Percentiles rank a stretch among this genome's conserved stretches.
Evolutionary conservation across 116 monocot species (phyloP).

Genomic region (Thalassia testudinum): DNA sequence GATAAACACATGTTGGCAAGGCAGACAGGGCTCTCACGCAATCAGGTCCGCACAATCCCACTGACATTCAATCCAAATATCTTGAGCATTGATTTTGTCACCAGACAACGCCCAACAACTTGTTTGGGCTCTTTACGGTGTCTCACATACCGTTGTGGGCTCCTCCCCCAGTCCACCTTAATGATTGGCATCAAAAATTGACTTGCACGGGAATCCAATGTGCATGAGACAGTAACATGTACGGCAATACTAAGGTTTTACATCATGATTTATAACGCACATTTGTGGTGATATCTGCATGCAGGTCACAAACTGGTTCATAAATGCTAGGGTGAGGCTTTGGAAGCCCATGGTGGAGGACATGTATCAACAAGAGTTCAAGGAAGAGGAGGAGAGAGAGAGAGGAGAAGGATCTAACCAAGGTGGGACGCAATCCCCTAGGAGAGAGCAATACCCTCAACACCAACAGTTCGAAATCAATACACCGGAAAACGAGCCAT

Average conservation of each 20-base stretch:
- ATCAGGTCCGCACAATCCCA: constrained; percentile 9
- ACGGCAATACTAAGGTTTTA: no score
- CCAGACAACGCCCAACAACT: no score
- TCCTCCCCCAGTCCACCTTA: no score
- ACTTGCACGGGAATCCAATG: no score
- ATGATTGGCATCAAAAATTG: no score
- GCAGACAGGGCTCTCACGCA: constrained; percentile 20
- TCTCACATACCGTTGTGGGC: no score
- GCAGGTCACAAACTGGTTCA: constrained; percentile 22
- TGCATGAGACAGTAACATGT: no score
- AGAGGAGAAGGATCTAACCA: neutral
- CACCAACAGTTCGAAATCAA: neutral
- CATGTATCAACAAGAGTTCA: constrained; percentile 17
- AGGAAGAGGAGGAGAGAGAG: constrained; percentile 4
- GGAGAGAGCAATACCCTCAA: neutral
- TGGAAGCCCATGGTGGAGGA: constrained; percentile 24
- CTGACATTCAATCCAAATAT: no score
- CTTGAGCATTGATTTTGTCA: no score
- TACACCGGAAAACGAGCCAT: neutral
- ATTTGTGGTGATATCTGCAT: neutral
- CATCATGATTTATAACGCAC: no score
- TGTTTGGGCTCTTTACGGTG: no score
- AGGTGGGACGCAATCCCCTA: neutral
- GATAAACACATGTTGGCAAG: constrained; percentile 18
- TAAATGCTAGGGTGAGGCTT: constrained; percentile 16